A percentile compares a stretch with the other conserved stretches of the same genome.
phyloP scores from a whole-genome alignment of 225 moss, liverwort and hornwort genomes.

The Polytrichum commune region DNA sequence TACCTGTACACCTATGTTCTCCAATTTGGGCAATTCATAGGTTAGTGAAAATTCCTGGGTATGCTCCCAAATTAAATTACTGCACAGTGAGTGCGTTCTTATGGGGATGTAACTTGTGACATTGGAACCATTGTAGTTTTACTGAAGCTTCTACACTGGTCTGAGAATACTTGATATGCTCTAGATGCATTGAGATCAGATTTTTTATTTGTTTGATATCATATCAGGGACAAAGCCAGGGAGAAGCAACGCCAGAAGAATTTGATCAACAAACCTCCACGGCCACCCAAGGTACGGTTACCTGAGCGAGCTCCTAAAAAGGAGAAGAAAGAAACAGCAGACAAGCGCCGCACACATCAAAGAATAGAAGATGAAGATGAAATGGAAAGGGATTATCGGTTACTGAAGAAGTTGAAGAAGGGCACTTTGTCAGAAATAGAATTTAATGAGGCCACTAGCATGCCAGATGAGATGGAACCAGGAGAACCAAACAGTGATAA shows the following conservation, averaged over 20 bases:
- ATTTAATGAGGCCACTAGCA: slow-evolving; percentile 42
- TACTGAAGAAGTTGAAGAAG: slow-evolving; percentile 84
- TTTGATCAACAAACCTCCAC: slow-evolving; percentile 38
- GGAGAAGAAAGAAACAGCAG: slow-evolving; percentile 67
- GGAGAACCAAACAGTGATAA: background rate
- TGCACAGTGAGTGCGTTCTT: no score
- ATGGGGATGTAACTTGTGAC: no score
- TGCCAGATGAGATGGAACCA: slow-evolving; percentile 26
- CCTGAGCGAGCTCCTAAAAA: slow-evolving; percentile 36
- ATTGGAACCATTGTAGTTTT: no score
- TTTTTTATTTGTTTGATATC: background rate
- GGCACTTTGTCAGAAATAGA: slow-evolving; percentile 77
- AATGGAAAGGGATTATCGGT: slow-evolving; percentile 79
- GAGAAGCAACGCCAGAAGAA: slow-evolving; percentile 94
- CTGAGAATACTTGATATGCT: no score
- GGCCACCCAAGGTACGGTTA: slow-evolving; percentile 18
- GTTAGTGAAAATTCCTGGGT: no score
- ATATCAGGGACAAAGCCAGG: slow-evolving; percentile 74
- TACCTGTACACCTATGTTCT: no score
- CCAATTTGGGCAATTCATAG: no score
- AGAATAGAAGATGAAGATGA: slow-evolving; percentile 76
- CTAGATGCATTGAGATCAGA: no score
- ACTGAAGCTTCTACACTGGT: no score
- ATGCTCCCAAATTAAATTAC: no score
- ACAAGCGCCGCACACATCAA: slow-evolving; percentile 67